Evolutionary conservation across 169 alveolate genomes (phyloP).

Genomic region (Plasmodium blacklocki): DNA sequence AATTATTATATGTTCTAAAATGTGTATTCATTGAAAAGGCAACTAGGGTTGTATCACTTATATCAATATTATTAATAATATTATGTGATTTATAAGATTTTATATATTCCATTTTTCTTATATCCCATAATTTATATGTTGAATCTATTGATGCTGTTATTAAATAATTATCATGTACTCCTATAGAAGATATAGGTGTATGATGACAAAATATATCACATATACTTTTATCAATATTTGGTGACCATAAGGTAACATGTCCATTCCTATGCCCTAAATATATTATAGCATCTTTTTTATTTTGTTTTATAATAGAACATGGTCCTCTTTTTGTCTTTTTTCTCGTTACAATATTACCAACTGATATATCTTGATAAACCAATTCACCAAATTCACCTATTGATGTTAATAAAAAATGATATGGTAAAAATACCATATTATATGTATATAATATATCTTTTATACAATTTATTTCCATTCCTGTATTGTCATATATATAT

Average conservation of each 20-base stretch:
- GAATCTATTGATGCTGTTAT: slow-evolving; percentile 86
- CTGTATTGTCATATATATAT: slow-evolving; percentile 94
- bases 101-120: slow-evolving; percentile 88
- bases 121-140: slow-evolving; percentile 94
- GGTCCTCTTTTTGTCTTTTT: slow-evolving; percentile 93
- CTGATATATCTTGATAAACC: slow-evolving; percentile 94
- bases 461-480: slow-evolving; percentile 94
- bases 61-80: slow-evolving; percentile 49
- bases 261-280: slow-evolving; percentile 95
- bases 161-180: slow-evolving; percentile 77
- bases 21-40: slow-evolving; percentile 82
- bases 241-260: slow-evolving; percentile 95
- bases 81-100: slow-evolving; percentile 41
- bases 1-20: slow-evolving; percentile 71
- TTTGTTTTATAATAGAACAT: slow-evolving; percentile 91
- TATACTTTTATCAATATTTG: slow-evolving; percentile 89
- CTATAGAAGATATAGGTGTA: slow-evolving; percentile 82
- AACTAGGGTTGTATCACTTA: slow-evolving; percentile 72
- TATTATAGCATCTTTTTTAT: slow-evolving; percentile 92
- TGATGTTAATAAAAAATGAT: slow-evolving; percentile 92
- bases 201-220: slow-evolving; percentile 80
- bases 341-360: slow-evolving; percentile 94
- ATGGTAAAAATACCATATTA: slow-evolving; percentile 94
- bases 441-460: slow-evolving; percentile 89
- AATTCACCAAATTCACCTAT: slow-evolving; percentile 94